phyloP scores from a whole-genome alignment of 805 yeast genomes.

The Metschnikowia lachancei region DNA sequence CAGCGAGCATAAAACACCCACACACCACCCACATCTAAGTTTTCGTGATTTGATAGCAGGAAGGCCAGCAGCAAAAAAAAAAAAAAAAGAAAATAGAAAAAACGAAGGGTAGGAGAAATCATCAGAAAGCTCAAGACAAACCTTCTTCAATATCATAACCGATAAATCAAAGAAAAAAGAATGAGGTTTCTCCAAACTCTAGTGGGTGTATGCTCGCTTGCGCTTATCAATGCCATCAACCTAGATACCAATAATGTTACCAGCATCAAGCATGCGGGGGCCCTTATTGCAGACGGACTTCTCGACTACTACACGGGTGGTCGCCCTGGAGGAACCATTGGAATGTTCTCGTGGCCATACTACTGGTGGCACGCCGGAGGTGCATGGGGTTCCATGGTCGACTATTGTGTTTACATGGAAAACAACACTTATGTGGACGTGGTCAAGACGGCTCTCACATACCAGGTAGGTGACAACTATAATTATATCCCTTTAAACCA shows the following conservation, averaged over 20 bases:
- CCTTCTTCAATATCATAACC: neutral
- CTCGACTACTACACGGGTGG: slow-evolving; percentile 78
- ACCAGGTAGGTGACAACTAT: slow-evolving; percentile 62
- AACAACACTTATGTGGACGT: slow-evolving; percentile 63
- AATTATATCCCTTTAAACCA: slow-evolving; percentile 87
- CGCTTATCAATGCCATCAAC: slow-evolving; percentile 19
- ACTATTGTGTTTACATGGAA: slow-evolving; percentile 68
- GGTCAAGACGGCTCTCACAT: slow-evolving; percentile 60
- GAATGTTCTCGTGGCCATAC: slow-evolving; percentile 85
- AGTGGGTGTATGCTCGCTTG: slow-evolving; percentile 4
- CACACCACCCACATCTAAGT: no score
- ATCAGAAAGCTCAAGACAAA: neutral
- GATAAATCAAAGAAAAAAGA: neutral
- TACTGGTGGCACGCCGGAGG: slow-evolving; percentile 99
- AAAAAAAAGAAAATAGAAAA: no score
- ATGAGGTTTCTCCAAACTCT: neutral
- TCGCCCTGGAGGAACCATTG: slow-evolving; percentile 71
- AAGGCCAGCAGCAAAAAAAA: no score
- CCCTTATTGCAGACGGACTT: slow-evolving; percentile 64
- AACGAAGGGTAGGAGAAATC: no score
- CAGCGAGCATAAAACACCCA: no score
- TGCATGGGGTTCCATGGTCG: slow-evolving; percentile 85
- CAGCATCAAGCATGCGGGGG: slow-evolving; percentile 55
- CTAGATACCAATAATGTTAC: slow-evolving; percentile 40
- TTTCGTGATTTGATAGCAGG: no score